Percentiles rank a stretch among this genome's conserved stretches.
phyloP scores from a whole-genome alignment of 108 stramenopile species.

The Epithemia pelagica region DNA sequence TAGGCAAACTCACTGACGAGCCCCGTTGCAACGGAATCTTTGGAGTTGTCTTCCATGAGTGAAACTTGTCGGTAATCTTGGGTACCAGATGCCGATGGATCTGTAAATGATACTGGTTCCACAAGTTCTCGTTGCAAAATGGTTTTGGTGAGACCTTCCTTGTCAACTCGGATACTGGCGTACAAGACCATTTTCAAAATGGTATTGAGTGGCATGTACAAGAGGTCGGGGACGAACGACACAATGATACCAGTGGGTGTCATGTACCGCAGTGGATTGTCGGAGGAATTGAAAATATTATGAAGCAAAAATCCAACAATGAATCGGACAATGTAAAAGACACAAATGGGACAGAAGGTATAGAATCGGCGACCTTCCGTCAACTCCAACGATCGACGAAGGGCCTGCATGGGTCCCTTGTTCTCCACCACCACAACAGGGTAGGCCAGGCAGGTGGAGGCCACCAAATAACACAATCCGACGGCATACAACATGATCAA shows the following conservation, averaged over 20 bases:
- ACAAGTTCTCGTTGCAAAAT: not conserved
- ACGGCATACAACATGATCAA: not conserved
- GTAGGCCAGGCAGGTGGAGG: constrained; percentile 6
- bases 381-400: constrained; percentile 12
- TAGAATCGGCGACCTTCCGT: constrained; percentile 2
- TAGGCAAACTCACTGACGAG: not conserved
- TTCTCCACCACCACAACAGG: constrained; percentile 17
- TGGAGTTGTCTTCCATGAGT: not conserved
- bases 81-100: not conserved
- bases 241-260: not conserved
- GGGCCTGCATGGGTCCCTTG: constrained; percentile 4
- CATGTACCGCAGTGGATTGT: not conserved
- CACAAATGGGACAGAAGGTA: constrained; percentile 3
- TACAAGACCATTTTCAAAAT: constrained; percentile 18
- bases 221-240: not conserved
- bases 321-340: constrained; percentile 1
- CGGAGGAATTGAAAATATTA: constrained; percentile 2
- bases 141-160: constrained; percentile 6
- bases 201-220: not conserved
- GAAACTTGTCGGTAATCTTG: not conserved
- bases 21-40: not conserved
- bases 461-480: not conserved
- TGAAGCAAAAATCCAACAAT: constrained; percentile 6
- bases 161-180: constrained; percentile 3
- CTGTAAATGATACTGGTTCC: not conserved